Evolutionary conservation across 2,329 filamentous ascomycete genomes (phyloP), one percentile per base, ranked within the genome.

Genomic region (Colletotrichum acutatum): DNA sequence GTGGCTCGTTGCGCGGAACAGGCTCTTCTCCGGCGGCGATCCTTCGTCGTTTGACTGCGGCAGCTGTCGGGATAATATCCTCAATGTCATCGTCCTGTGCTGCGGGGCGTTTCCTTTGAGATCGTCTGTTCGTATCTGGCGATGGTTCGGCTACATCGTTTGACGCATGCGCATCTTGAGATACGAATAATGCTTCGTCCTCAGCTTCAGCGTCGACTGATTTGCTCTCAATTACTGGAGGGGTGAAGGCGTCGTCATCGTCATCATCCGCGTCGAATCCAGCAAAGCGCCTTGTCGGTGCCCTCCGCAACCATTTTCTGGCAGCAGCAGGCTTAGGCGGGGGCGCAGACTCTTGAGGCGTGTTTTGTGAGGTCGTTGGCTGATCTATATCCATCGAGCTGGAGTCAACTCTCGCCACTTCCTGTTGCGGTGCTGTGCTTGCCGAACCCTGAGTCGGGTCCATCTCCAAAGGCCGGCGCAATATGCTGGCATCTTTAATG

Each of bases 21-120:
- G 87, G 84, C 37, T 87, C 84, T 75, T 87, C 83, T 57, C 89
- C 87, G 63, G 87, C 87, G 74, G 90, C 91, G 24, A 94, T 86
- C 30, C 92, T 91, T 26, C 93, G 91, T n/a, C 92, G 90, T 80
- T 97, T 98, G 79, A 95, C 90, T 5, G 91, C 91, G 32, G 93
- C 91, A 4, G 94, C 91, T 1, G 92, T 94, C 0, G 95, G 94
- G 1, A 95, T 91, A 68, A 98, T 89, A 26, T 89, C 87, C 16
- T 95, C 91, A 80, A 96, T 90, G 9, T 93, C 82, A 57, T 93
- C 89, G 66, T 90, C 83, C 14, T 86, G 82, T 0, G 80, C 81
- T 4, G 84, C 83, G 2, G 78, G 79, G 28, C 89, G 82, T 77
- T 91, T 91, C 34, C 85, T 83, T 22, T 83, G 81, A 1, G 80